Evolutionary conservation across 148 eudicot species (phyloP).

Genomic region (Camellia granthamiana): DNA sequence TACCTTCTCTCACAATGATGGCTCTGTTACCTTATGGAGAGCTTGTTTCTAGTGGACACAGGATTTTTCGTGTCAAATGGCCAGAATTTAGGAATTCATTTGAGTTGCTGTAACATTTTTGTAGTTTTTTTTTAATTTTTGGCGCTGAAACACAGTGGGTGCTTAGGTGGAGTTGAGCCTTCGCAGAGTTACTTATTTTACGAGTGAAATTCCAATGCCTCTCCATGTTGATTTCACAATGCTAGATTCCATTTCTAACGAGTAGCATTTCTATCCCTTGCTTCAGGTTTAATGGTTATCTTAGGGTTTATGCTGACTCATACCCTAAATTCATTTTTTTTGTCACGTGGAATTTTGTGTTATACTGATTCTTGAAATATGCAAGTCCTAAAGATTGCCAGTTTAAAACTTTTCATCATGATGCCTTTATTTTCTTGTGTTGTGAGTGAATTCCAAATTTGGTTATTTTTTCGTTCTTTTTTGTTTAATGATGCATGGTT

Average conservation of each 20-base stretch:
- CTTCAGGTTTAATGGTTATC: not conserved
- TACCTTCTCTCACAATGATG: too few relatives aligned
- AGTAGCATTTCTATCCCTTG: not conserved
- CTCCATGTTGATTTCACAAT: too few relatives aligned
- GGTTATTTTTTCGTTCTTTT: not conserved
- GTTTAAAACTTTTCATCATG: not conserved
- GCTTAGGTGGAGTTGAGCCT: too few relatives aligned
- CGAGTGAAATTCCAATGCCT: too few relatives aligned
- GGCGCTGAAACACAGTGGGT: too few relatives aligned
- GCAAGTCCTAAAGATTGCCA: not conserved
- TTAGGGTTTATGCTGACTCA: not conserved
- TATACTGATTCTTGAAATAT: not conserved
- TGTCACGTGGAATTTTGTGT: not conserved
- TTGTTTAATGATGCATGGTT: not conserved
- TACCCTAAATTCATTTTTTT: not conserved
- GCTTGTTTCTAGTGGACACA: too few relatives aligned
- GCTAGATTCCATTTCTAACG: not conserved
- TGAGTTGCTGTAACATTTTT: too few relatives aligned
- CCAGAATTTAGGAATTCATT: too few relatives aligned
- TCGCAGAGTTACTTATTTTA: too few relatives aligned
- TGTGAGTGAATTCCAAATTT: not conserved
- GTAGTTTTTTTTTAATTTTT: too few relatives aligned
- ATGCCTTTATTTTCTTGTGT: not conserved
- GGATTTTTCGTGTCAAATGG: too few relatives aligned
- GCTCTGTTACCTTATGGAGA: too few relatives aligned